These are phyloP conservation scores for Zarea fungicola DNA, from an alignment of 2,329 filamentous ascomycete species.

Conservation along the genomic window DNA sequence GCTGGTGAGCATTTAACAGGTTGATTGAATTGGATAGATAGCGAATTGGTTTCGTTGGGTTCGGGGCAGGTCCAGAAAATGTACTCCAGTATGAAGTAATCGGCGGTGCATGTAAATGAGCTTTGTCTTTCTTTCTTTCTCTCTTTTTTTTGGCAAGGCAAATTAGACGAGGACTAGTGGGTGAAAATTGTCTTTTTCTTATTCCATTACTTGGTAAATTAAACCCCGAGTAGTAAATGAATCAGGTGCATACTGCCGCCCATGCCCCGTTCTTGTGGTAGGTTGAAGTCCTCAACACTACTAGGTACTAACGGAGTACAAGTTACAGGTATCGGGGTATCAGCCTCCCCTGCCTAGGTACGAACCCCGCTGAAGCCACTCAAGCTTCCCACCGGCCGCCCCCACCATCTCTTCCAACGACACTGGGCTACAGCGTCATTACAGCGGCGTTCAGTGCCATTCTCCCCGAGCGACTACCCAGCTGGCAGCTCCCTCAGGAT, in stretches of 20 bases:
- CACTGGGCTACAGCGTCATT: not conserved
- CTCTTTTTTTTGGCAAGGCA: too few species aligned
- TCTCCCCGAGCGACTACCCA: not conserved
- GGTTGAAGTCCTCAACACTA: not conserved
- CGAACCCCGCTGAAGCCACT: not conserved
- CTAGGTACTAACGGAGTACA: not conserved
- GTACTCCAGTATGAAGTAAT: conserved; percentile 1
- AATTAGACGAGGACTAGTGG: too few species aligned
- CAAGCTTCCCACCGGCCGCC: not conserved
- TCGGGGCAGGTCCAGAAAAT: not conserved
- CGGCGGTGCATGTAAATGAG: not conserved
- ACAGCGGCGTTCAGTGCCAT: not conserved
- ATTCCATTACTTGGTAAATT: too few species aligned
- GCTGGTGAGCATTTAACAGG: too few species aligned
- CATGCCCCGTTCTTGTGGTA: too few species aligned
- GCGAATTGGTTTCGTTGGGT: too few species aligned
- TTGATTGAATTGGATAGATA: too few species aligned
- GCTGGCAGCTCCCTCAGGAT: not conserved
- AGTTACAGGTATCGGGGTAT: not conserved
- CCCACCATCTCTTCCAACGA: not conserved
- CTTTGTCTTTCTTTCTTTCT: not conserved
- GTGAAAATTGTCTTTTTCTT: too few species aligned
- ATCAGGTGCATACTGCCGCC: too few species aligned
- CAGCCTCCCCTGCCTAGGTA: not conserved
- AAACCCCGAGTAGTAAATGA: too few species aligned